Base-by-base conservation (phyloP, 2,329 filamentous ascomycete genomes). In the Epicoccum sorghinum region DNA sequence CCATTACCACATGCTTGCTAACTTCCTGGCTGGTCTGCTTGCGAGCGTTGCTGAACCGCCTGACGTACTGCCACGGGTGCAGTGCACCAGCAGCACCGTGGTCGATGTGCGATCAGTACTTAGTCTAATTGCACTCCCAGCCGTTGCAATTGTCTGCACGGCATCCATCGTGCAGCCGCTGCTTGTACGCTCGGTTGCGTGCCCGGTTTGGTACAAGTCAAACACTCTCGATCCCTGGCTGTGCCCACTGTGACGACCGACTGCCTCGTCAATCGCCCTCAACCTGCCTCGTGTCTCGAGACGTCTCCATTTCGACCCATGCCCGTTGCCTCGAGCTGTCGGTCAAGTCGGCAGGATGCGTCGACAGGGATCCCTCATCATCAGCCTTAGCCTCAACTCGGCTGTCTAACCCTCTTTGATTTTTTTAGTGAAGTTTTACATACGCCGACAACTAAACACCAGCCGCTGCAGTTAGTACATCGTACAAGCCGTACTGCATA, bases 291-390 rank as follows among this genome's bases (percentile, higher is more conserved):
- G 33, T 42, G 44, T 45, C 48, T 48, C 40, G 48, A 38, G 22
- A 37, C 27, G 41, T 23, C 43, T 49, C 38, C 42, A 33, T 50
- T 46, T 41, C 30, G 30, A 51, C 27, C 47, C 49, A 39, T 25
- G 33, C 42, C 45, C 52, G 41, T 50, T 50, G 52, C 46, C 42
- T 51, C 55, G 48, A 46, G 52, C 47, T 47, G 45, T 59, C 65
- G 66, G 68, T 36, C 59, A 60, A 47, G 46, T 69, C 68, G 66
- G 69, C 69, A 64, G 58, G 59, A 62, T 69, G 62, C 67, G 61
- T 59, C 55, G 23, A 45, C 54, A 37, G 40, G 51, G 51, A 49
- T 49, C 48, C 47, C 54, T 48, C 46, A 2, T 47, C 35, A 53
- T 48, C 37, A 29, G 6, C 33, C 35, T 57, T 63, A 62, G 66